These are phyloP conservation scores for Lecanicillium sp. DNA, from an alignment of 2,329 filamentous ascomycete species.

Conservation along the genomic window DNA sequence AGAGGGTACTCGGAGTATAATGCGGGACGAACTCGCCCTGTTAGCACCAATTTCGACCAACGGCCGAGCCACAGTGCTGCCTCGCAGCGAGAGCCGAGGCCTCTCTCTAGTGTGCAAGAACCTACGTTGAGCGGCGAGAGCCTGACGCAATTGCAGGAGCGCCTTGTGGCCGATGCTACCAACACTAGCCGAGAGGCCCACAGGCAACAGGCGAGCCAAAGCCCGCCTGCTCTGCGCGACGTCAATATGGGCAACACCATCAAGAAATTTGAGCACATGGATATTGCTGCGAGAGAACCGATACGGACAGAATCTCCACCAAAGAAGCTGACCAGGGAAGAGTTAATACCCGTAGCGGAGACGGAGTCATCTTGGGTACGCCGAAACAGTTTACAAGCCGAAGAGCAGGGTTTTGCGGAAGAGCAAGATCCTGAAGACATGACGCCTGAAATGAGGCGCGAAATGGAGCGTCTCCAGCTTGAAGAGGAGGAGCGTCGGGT, in stretches of 20 bases:
- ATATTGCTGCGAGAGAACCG: conserved; percentile 14
- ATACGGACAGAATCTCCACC: conserved; percentile 40
- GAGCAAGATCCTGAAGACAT: conserved; percentile 47
- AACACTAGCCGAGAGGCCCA: no score
- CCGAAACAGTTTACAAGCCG: no score
- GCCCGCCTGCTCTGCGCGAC: conserved; percentile 45
- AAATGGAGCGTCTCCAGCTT: conserved; percentile 74
- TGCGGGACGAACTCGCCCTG: conserved; percentile 54
- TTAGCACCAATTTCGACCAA: conserved; percentile 69
- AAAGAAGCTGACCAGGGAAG: conserved; percentile 39
- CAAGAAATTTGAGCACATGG: conserved; percentile 68
- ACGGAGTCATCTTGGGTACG: conserved; percentile 54
- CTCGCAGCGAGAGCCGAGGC: no score
- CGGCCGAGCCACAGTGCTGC: no score
- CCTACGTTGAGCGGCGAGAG: no score
- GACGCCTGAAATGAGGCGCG: conserved; percentile 80
- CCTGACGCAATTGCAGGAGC: no score
- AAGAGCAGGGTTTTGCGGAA: conserved; percentile 38
- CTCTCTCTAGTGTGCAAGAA: no score
- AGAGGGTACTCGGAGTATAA: conserved; percentile 18
- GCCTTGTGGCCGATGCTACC: no score
- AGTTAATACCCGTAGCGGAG: conserved; percentile 63
- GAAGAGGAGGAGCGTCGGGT: conserved; percentile 87
- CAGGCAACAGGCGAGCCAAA: no score
- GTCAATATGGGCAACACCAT: conserved; percentile 92